Evolutionary conservation across 257 asterid species (phyloP), one percentile per base, ranked within the genome.

Genomic region (Gardenia jasminoides): DNA sequence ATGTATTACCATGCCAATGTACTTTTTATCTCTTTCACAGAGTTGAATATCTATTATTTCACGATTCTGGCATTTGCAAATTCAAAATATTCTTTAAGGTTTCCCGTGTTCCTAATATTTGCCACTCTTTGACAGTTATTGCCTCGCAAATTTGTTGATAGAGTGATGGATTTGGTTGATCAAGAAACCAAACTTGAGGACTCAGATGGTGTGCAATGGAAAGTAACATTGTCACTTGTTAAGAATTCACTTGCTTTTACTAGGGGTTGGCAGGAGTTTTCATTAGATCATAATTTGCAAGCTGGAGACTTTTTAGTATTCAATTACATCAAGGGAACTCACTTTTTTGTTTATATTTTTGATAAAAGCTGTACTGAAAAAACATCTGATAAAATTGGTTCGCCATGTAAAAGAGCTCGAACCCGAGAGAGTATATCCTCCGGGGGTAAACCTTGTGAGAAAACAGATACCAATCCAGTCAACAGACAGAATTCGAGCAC

Each of bases 221-320:
- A 65, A 7, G 91, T 90, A 48, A 84, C 64, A 58, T 70, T 89
- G 65, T 82, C 92, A 6, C 13, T 72, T 54, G 39, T 78, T 48
- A 22, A 81, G 3, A 84, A 80, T 59, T 78, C 82, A 16, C 82
- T 91, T 24, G 89, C 93, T 58, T 86, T 94, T 71, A 61, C 72
- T 4, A 67, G 85, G 77, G 98, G 97, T 11, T 94, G 98, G 98
- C 58, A 4, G 46, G 44, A 76, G 71, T 94, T 92, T 80, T 84
- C 75, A 26, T 41, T 13, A 12, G 88, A 81, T 76, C 92, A 90
- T 77, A 74, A 68, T 69, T 82, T 92, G 12, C 76, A 76, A 78
- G 20, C 3, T 10, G 97, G 98, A 26, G 78, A 91, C 41, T 0
- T 84, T 9, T 56, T 94, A 76, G 17, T 83, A 6, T 88, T 94